Percentiles rank a stretch among this genome's conserved stretches.
These are phyloP conservation scores for Calocera viscosa DNA, from an alignment of 768 basidiomycete species.

Conservation along the genomic window DNA sequence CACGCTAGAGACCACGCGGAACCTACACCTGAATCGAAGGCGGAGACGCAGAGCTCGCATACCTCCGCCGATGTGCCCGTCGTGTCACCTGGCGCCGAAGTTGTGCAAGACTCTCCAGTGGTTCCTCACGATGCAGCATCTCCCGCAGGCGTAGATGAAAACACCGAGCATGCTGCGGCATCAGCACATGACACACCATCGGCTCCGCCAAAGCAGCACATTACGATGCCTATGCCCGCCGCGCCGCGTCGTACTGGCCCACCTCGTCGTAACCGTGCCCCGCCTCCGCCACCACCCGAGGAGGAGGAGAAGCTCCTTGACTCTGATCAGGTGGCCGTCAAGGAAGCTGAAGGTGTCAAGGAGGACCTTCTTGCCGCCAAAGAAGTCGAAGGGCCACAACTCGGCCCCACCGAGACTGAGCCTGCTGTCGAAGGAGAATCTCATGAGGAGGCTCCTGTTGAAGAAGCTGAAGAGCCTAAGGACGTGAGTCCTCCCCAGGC, in stretches of 20 bases:
- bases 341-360: slow-evolving; percentile 18
- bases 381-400: slow-evolving; percentile 7
- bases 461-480: too few relatives aligned
- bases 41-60: too few relatives aligned
- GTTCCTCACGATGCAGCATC: neutral
- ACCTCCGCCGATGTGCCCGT: too few relatives aligned
- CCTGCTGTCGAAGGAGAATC: slow-evolving; percentile 9
- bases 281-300: slow-evolving; percentile 18
- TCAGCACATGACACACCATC: slow-evolving; percentile 9
- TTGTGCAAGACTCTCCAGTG: neutral
- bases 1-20: too few relatives aligned
- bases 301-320: slow-evolving; percentile 23
- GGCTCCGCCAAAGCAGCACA: slow-evolving; percentile 10
- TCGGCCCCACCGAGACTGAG: slow-evolving; percentile 13
- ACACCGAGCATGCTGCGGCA: neutral
- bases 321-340: slow-evolving; percentile 19
- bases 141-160: neutral
- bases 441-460: neutral
- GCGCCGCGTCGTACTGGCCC: slow-evolving; percentile 63
- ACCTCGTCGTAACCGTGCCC: slow-evolving; percentile 35
- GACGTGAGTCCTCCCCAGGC: too few relatives aligned
- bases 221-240: slow-evolving; percentile 57
- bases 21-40: too few relatives aligned
- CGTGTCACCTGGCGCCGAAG: too few relatives aligned
- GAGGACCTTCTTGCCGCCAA: slow-evolving; percentile 16